These are phyloP conservation scores for Hyphodiscus sp. DNA, from an alignment of 2,329 filamentous ascomycete genomes.

Conservation along the genomic window DNA sequence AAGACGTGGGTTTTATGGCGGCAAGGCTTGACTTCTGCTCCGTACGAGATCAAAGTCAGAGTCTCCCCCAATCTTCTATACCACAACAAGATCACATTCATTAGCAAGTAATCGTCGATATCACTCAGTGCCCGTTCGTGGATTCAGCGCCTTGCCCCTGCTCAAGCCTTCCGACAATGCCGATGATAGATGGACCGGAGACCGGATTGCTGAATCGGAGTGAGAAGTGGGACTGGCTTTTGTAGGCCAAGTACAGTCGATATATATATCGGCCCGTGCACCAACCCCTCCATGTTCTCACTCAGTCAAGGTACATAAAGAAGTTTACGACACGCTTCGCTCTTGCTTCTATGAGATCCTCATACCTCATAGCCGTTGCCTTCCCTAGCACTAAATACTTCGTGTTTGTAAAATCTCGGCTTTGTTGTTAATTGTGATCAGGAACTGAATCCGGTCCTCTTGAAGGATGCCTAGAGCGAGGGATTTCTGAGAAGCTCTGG, in stretches of 20 bases:
- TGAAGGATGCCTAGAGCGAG: too few relatives aligned
- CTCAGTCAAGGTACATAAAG: conserved; percentile 6
- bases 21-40: conserved; percentile 10
- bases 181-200: conserved; percentile 4
- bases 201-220: conserved; percentile 2
- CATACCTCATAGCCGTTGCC: too few relatives aligned
- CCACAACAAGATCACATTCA: conserved; percentile 4
- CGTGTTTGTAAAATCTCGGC: too few relatives aligned
- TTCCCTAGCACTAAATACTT: too few relatives aligned
- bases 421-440: too few relatives aligned
- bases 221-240: conserved; percentile 1
- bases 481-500: too few relatives aligned
- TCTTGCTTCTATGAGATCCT: too few relatives aligned
- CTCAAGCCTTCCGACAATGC: conserved; percentile 1
- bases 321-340: too few relatives aligned
- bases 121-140: conserved; percentile 2
- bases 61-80: background rate
- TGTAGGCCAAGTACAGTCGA: background rate
- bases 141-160: conserved; percentile 2
- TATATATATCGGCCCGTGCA: background rate
- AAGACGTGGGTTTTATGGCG: conserved; percentile 7
- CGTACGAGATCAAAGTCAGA: background rate
- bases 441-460: too few relatives aligned
- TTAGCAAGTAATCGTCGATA: conserved; percentile 4
- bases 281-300: conserved; percentile 6